A percentile compares a stretch with the other conserved stretches of the same genome.
Conservation (phyloP, 306 rosid genomes). For the Datisca glomerata region DNA sequence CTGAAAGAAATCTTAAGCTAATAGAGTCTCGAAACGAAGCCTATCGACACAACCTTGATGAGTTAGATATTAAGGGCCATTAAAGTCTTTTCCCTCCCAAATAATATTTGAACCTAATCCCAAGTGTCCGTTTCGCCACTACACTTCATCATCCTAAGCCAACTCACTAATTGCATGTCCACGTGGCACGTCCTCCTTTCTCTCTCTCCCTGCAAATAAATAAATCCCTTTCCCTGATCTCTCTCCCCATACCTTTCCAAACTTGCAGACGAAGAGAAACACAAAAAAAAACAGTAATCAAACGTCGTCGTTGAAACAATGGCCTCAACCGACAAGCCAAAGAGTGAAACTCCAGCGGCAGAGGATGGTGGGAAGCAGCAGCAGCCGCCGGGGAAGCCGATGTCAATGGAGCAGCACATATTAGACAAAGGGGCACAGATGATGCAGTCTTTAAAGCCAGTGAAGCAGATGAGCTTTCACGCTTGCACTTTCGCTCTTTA, state of each 20-base stretch:
- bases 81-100: too few species aligned
- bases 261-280: not conserved
- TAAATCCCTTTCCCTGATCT: not conserved
- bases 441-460: constrained; percentile 55
- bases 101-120: too few species aligned
- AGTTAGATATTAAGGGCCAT: too few species aligned
- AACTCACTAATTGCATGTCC: constrained; percentile 21
- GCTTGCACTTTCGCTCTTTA: constrained; percentile 59
- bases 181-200: constrained; percentile 28
- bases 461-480: constrained; percentile 47
- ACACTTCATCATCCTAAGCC: too few species aligned
- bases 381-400: constrained; percentile 31
- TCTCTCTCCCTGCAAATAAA: not conserved
- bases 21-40: too few species aligned
- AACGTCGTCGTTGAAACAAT: not conserved
- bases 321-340: constrained; percentile 34
- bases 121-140: too few species aligned
- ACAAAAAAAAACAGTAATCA: too few species aligned
- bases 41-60: too few species aligned
- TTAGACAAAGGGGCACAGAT: constrained; percentile 47
- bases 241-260: not conserved
- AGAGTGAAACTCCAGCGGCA: constrained; percentile 13
- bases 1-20: too few species aligned
- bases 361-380: constrained; percentile 3
- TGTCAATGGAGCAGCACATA: constrained; percentile 32